Evolutionary conservation across 2,329 filamentous ascomycete species (phyloP).

Genomic region (Fusarium continuum): DNA sequence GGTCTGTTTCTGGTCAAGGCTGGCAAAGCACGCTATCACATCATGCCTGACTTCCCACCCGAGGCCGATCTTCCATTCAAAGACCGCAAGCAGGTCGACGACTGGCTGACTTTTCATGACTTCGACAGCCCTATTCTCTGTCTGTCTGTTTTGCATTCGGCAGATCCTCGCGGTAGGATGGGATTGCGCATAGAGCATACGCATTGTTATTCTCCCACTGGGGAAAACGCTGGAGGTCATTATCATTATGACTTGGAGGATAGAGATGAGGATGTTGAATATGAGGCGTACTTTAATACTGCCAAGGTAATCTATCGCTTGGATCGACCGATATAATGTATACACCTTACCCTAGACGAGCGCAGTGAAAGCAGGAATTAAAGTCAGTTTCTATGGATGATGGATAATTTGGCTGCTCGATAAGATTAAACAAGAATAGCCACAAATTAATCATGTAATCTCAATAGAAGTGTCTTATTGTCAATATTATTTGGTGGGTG

Average conservation of each 20-base stretch:
- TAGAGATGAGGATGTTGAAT: conserved; percentile 50
- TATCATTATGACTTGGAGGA: conserved; percentile 54
- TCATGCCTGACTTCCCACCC: conserved; percentile 57
- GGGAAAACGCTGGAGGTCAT: conserved; percentile 51
- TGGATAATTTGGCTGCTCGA: too few species aligned
- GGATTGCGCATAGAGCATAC: conserved; percentile 58
- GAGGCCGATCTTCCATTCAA: conserved; percentile 43
- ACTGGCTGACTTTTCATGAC: conserved; percentile 54
- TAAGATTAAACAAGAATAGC: too few species aligned
- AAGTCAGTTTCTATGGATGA: too few species aligned
- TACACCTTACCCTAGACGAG: not conserved
- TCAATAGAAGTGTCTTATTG: too few species aligned
- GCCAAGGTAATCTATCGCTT: conserved; percentile 53
- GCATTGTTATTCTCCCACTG: conserved; percentile 51
- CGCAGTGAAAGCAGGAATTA: too few species aligned
- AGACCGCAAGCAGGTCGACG: conserved; percentile 42
- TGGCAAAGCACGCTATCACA: conserved; percentile 51
- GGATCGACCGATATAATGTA: too few species aligned
- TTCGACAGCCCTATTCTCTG: conserved; percentile 51
- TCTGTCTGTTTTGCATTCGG: conserved; percentile 54
- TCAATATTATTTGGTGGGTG: too few species aligned
- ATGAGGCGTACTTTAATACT: conserved; percentile 57
- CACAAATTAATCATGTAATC: too few species aligned
- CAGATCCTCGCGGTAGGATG: conserved; percentile 49
- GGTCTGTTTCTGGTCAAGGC: conserved; percentile 53